Base-by-base conservation (phyloP, 495 filamentous ascomycete species). In the Penicillium silybi region DNA sequence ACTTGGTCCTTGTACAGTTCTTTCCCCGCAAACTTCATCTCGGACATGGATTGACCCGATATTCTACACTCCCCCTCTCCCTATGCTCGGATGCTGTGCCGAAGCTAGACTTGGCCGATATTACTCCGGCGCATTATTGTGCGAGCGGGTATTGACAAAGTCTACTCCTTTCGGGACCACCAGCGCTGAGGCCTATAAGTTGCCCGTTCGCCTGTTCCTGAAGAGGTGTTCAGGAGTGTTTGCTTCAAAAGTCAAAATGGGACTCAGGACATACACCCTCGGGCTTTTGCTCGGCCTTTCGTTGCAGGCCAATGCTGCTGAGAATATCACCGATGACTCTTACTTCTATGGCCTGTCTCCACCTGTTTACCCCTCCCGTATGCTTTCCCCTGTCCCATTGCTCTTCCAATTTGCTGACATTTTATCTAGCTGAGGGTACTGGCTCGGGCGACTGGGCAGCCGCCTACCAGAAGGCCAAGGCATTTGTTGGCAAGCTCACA, bases 271-370 rank as follows among this genome's bases (percentile, higher is more conserved):
- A 1, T 46, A 42, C 19, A 27, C 37, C 1, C 15, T 42, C n/a
- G 34, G 52, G 32, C 44, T 59, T 29, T 22, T 53, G 20, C 44
- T 44, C 25, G 26, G 46, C 23, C 26, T 55, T 17, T 37, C 40
- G 6, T 29, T 59, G 11, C 15, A 41, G 4, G 16, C 3, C 20
- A 20, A 26, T 44, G 17, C 16, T 41, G 44, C 55, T 9, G 44
- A 50, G 27, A 53, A 58, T 41, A 66, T 66, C 18, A 61, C 57
- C 0, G 54, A 41, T 49, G 63, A 66, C 41, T 20, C 58, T 3
- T 50, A 52, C 20, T 85, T 84, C 50, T 83, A 84, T 56, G 82
- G 82, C n/a, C 60, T 78, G 48, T 81, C 77, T 39, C 76, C 78
- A 0, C 67, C 75, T 0, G 72, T 82, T n/a, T 82, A 80, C 54